These are phyloP conservation scores for Saxophila tyrrhenica DNA, from an alignment of 495 filamentous ascomycete genomes.

Conservation along the genomic window DNA sequence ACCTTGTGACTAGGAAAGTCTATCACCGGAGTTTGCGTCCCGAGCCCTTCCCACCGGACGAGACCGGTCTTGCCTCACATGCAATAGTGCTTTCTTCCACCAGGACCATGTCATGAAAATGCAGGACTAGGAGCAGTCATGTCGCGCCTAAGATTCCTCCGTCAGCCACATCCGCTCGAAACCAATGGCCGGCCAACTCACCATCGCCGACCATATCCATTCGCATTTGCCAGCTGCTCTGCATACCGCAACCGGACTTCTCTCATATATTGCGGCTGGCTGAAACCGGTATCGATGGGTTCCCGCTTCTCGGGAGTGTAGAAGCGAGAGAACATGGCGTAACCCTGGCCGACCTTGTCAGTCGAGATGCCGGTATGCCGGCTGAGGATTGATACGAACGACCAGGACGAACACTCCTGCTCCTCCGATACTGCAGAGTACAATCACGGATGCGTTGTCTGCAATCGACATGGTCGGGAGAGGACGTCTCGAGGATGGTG, in stretches of 20 bases:
- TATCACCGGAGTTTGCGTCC: too few species aligned
- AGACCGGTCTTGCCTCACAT: too few species aligned
- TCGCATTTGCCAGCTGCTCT: slow-evolving; percentile 1
- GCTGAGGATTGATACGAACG: neutral
- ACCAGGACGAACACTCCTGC: slow-evolving; percentile 1
- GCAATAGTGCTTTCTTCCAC: too few species aligned
- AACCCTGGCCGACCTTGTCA: neutral
- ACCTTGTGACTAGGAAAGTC: too few species aligned
- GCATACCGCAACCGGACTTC: slow-evolving; percentile 12
- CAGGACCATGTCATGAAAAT: too few species aligned
- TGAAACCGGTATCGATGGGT: neutral
- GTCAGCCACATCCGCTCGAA: too few species aligned
- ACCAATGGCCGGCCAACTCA: too few species aligned
- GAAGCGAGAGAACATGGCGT: slow-evolving; percentile 4
- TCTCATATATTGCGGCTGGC: slow-evolving; percentile 10
- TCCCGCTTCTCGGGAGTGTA: neutral
- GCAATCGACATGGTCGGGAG: neutral
- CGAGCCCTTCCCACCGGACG: too few species aligned
- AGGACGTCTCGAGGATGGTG: too few species aligned
- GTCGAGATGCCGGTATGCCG: neutral
- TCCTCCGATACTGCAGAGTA: neutral
- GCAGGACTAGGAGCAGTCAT: too few species aligned
- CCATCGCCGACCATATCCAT: neutral
- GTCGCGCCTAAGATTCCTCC: neutral
- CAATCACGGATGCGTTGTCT: neutral